Evolutionary conservation across 169 alveolate species (phyloP), one percentile per base, ranked within the genome.

Genomic region (Plasmodium yoelii): DNA sequence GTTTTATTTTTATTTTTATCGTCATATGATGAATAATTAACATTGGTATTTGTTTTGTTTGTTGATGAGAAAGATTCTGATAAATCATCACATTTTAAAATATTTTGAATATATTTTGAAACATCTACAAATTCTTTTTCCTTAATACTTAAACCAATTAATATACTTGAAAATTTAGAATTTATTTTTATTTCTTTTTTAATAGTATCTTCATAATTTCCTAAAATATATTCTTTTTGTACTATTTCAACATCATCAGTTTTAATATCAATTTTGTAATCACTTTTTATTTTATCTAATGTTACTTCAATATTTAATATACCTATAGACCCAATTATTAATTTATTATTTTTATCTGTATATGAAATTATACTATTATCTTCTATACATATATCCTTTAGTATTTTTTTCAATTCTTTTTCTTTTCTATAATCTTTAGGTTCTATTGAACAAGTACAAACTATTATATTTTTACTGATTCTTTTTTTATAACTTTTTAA

Each of bases 291-390:
- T 70, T 86, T 86, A 39, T 86, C 91, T 53, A 86, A 15, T 13
- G 74, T 71, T 13, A 86, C 91, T 86, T 86, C 87, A 12, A 86
- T 86, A 72, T 86, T 86, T 70, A 86, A 26, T 3, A 86, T 86
- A 5, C 91, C 91, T 44, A 86, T 86, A 5, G 91, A 86, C 3
- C 91, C 91, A 70, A 86, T 86, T 49, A 86, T 46, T 55, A 86
- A 34, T 22, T 86, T 68, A 34, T 72, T 28, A 69, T 60, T 86
- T 42, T 70, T 72, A 51, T 86, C 64, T 59, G 74, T 70, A 53
- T 69, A 86, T 2, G 71, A 19, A 1, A 22, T 26, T 8, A 86
- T 86, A 24, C 91, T 86, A 19, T 86, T 86, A 70, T 86, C 91
- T 86, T 86, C 91, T 64, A 86, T 8, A 47, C 91, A 86, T 49